phyloP scores from a whole-genome alignment of 1,284 basidiomycete species.

The Cutaneotrichosporon arboriforme region DNA sequence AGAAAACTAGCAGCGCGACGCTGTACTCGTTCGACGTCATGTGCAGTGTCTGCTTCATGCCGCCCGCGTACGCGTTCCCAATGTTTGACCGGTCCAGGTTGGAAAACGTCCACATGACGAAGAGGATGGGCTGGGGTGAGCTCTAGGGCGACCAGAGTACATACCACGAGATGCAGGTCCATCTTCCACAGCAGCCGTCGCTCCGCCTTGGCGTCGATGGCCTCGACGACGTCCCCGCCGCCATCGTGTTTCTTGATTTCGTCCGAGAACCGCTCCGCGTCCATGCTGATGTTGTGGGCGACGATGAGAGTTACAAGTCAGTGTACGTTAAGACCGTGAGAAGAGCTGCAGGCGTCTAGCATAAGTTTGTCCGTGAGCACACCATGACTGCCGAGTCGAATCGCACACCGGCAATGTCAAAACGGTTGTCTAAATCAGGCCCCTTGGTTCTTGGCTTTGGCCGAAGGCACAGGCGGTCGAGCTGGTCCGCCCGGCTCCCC shows the following conservation, averaged over 20 bases:
- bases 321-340: no score
- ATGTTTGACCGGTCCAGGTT: constrained; percentile 17
- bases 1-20: constrained; percentile 12
- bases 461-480: no score
- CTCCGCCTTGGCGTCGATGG: constrained; percentile 8
- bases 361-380: no score
- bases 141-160: not conserved
- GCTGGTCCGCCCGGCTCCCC: no score
- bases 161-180: constrained; percentile 12
- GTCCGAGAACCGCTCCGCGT: not conserved
- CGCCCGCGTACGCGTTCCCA: constrained; percentile 20
- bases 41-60: constrained; percentile 9
- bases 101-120: constrained; percentile 20
- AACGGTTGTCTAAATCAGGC: no score
- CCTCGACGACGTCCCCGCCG: not conserved
- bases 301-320: no score
- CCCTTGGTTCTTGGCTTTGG: no score
- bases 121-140: constrained; percentile 14
- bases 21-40: constrained; percentile 13
- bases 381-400: no score
- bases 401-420: no score
- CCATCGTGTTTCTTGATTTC: not conserved
- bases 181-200: constrained; percentile 14
- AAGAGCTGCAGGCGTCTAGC: no score
- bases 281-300: not conserved